A percentile compares a stretch with the other conserved stretches of the same genome.
phyloP scores from a whole-genome alignment of 306 rosid genomes.

The Begonia peltatifolia region DNA sequence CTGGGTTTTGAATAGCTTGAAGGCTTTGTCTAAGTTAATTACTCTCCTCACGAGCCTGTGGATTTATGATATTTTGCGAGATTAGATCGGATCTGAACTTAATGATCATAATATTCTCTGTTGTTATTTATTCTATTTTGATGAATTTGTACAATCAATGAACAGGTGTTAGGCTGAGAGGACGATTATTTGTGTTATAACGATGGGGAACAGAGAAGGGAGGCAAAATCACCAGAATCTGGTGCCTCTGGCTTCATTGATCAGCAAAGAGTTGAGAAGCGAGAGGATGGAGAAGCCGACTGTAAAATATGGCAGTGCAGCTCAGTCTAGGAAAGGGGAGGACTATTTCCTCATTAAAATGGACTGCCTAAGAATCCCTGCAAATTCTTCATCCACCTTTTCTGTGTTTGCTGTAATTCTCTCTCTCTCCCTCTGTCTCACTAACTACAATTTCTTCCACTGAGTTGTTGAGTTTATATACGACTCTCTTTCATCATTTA shows the following conservation, averaged over 20 bases:
- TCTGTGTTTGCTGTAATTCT: conserved; percentile 74
- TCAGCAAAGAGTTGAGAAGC: conserved; percentile 45
- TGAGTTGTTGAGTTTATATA: not conserved
- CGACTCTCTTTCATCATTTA: no score
- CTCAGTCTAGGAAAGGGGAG: conserved; percentile 89
- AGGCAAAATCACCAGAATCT: conserved; percentile 54
- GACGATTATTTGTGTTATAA: not conserved
- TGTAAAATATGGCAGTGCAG: conserved; percentile 67
- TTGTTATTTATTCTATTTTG: no score
- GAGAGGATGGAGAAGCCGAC: conserved; percentile 93
- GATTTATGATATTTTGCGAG: no score
- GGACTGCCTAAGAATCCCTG: conserved; percentile 68
- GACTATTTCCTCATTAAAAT: conserved; percentile 75
- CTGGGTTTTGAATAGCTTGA: no score
- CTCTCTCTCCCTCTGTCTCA: conserved; percentile 1
- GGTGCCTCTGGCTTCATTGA: not conserved
- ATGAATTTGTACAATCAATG: no score
- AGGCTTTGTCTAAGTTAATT: no score
- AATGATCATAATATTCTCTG: conserved; percentile 1
- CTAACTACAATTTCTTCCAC: not conserved
- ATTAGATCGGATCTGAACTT: no score
- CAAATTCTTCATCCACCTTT: conserved; percentile 64
- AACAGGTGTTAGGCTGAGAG: conserved; percentile 1
- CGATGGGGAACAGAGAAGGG: conserved; percentile 54
- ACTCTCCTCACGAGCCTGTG: no score